Percentiles rank a stretch among this genome's conserved stretches.
Evolutionary conservation across 257 asterid species (phyloP).

Genomic region (Petunia axillaris): DNA sequence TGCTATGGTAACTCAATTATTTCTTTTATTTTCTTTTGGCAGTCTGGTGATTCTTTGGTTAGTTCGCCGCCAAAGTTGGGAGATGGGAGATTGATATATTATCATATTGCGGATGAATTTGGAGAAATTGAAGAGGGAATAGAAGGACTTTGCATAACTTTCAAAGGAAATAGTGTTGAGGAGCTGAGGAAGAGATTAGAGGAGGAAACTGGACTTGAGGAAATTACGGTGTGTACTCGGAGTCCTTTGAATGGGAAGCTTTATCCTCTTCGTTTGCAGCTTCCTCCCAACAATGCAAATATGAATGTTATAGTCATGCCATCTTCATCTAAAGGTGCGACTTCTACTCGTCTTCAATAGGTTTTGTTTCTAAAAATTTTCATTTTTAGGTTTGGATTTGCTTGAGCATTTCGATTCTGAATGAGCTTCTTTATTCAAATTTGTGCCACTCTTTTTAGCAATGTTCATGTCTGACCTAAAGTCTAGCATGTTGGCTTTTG

Average conservation of each 20-base stretch:
- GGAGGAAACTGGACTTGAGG: constrained; percentile 63
- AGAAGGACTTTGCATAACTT: constrained; percentile 67
- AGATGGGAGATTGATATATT: constrained; percentile 73
- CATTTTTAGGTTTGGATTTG: neutral
- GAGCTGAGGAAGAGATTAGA: constrained; percentile 61
- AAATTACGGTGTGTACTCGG: constrained; percentile 66
- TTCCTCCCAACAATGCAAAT: constrained; percentile 82
- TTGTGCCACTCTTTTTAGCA: too few relatives aligned
- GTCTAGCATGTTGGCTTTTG: too few relatives aligned
- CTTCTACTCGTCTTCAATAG: neutral
- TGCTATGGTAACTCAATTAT: neutral
- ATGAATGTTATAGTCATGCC: constrained; percentile 76
- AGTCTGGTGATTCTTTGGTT: constrained; percentile 69
- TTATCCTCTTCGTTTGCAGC: constrained; percentile 89
- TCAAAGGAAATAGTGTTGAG: constrained; percentile 65
- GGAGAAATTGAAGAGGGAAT: constrained; percentile 70
- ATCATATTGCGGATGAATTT: constrained; percentile 55
- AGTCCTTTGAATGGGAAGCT: constrained; percentile 86
- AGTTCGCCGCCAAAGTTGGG: constrained; percentile 66
- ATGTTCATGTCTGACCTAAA: too few relatives aligned
- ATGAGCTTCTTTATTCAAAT: neutral
- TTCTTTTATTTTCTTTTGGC: constrained; percentile 34
- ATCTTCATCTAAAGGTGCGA: constrained; percentile 61
- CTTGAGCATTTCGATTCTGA: neutral
- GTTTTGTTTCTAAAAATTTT: neutral